Base-by-base conservation (phyloP, 495 filamentous ascomycete genomes). In the Aspergillus funiculosus region DNA sequence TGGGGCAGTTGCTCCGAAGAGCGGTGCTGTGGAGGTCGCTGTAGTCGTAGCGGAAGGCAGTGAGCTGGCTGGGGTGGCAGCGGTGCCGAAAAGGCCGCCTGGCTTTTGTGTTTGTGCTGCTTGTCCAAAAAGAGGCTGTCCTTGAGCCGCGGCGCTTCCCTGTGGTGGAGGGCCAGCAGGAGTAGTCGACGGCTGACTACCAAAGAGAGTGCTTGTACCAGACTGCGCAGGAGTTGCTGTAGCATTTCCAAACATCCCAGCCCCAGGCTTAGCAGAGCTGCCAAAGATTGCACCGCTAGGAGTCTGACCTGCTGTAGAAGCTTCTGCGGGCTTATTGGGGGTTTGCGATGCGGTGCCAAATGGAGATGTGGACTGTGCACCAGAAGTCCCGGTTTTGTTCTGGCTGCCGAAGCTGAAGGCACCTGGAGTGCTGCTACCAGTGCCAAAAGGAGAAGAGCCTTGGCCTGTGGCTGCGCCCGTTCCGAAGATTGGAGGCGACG, bases 121-220 rank as follows among this genome's bases (percentile, higher is more conserved):
- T 35, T 60, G 62, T 26, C 59, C 53, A 43, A 65, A 65, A 8
- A 61, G 39, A 11, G 62, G 50, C 22, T 47, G 54, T n/a, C 52
- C 43, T 35, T 62, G 52, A n/a, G 50, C 52, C 22, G 54, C 29
- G 24, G 62, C 25, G 50, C 48, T 50, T 55, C 62, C 58, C 35
- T 58, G 54, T 6, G 80, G 80, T 15, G 80, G 80, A 51, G 77
- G 77, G 24, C 79, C 79, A 41, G 79, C 80, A 30, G 80, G 80
- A 45, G 80, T 84, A 22, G 80, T 84, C 1, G 79, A 83, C 20
- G 66, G 35, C 26, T 46, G 60, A 27, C 67, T 66, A n/a, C 63
- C 53, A 46, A 79, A 76, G 43, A 74, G 48, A 22, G 64, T 42
- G 11, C 48, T 50, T 43, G 37, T 32, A 10, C 56, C 55, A 2